These are phyloP conservation scores for Turnera subulata DNA, from an alignment of 345 rosid species.

Conservation along the genomic window DNA sequence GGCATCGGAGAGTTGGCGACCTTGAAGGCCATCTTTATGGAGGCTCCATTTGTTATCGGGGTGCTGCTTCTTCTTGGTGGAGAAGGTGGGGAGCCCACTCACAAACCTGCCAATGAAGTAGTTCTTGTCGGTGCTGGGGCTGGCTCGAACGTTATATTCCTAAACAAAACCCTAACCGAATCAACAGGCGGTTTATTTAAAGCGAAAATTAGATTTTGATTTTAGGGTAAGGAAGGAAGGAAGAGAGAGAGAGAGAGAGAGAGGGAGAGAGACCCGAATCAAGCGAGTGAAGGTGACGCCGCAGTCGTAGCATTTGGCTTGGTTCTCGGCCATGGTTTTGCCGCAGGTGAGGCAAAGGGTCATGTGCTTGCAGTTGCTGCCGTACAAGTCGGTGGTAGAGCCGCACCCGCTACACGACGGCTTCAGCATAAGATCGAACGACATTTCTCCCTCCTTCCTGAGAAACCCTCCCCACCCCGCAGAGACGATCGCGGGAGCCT, in stretches of 20 bases:
- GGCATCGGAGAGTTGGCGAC: constrained; percentile 72
- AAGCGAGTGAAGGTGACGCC: constrained; percentile 66
- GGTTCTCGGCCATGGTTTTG: constrained; percentile 81
- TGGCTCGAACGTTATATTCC: constrained; percentile 84
- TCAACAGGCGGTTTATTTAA: too few species aligned
- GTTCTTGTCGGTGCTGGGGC: constrained; percentile 59
- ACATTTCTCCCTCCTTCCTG: too few species aligned
- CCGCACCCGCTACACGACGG: constrained; percentile 77
- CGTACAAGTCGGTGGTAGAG: constrained; percentile 65
- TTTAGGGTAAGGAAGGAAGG: background rate
- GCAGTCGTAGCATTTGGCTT: constrained; percentile 74
- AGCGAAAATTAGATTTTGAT: too few species aligned
- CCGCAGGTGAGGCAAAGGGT: constrained; percentile 84
- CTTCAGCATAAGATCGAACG: constrained; percentile 66
- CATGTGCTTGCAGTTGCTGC: constrained; percentile 94
- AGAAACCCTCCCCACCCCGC: too few species aligned
- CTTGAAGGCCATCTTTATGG: constrained; percentile 84
- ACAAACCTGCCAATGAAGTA: constrained; percentile 89
- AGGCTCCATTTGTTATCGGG: constrained; percentile 89
- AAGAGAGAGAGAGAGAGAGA: background rate
- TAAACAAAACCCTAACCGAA: constrained; percentile 15
- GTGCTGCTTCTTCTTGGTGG: constrained; percentile 71
- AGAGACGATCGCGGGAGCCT: too few species aligned
- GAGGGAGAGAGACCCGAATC: constrained; percentile 54
- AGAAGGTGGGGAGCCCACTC: constrained; percentile 72